These are phyloP conservation scores for Xylaria curta DNA, from an alignment of 495 filamentous ascomycete species.

Conservation along the genomic window DNA sequence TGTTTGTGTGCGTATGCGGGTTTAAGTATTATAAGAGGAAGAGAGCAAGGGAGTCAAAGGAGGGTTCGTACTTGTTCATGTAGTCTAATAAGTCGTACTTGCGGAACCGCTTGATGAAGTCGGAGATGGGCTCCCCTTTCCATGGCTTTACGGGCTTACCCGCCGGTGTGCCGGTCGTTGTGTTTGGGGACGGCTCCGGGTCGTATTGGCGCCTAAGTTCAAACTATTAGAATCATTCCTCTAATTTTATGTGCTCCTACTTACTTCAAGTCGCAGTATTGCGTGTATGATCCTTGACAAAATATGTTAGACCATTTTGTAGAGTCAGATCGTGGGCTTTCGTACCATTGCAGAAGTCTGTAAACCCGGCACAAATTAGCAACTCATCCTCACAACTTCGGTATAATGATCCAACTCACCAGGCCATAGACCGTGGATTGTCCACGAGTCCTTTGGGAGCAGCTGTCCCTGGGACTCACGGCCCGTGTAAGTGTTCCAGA, in stretches of 20 bases:
- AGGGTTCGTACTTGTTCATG: constrained; percentile 51
- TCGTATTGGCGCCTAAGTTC: constrained; percentile 54
- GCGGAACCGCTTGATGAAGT: constrained; percentile 53
- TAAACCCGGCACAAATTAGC: background rate
- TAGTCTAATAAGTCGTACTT: constrained; percentile 54
- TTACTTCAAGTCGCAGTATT: constrained; percentile 58
- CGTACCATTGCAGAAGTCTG: constrained; percentile 40
- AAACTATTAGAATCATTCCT: constrained; percentile 14
- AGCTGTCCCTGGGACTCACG: constrained; percentile 55
- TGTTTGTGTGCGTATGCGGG: background rate
- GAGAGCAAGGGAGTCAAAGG: background rate
- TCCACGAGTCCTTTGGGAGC: constrained; percentile 53
- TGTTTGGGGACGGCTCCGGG: constrained; percentile 57
- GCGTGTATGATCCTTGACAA: constrained; percentile 53
- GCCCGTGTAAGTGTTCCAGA: constrained; percentile 60
- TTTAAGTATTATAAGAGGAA: background rate
- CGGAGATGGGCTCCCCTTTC: constrained; percentile 50
- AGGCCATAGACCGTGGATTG: constrained; percentile 61
- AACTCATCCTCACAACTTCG: background rate
- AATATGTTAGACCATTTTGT: background rate
- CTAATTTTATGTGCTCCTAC: no score
- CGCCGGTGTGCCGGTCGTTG: constrained; percentile 48
- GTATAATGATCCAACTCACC: constrained; percentile 16
- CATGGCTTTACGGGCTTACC: constrained; percentile 55
- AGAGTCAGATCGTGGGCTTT: background rate